phyloP scores from a whole-genome alignment of 2,329 filamentous ascomycete species.

The Penicillium vulpinum region DNA sequence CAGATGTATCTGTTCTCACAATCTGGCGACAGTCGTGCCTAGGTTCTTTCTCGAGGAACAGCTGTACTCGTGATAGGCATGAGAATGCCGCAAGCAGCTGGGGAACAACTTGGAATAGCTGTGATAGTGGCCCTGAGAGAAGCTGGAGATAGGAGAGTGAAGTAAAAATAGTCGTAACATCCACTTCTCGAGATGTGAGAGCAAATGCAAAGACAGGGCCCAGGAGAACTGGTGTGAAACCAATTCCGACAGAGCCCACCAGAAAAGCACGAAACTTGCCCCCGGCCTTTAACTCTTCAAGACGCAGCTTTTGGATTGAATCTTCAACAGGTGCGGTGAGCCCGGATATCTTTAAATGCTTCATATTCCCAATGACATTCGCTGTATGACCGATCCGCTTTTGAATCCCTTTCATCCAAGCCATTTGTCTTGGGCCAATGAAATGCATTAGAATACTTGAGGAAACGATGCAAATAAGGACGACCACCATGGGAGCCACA shows the following conservation, averaged over 20 bases:
- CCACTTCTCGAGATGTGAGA: not conserved
- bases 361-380: not conserved
- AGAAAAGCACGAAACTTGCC: not conserved
- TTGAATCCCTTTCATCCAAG: not conserved
- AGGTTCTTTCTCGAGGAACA: not conserved
- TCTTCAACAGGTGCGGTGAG: not conserved
- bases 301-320: not conserved
- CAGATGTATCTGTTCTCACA: not conserved
- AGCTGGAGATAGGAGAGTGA: not conserved
- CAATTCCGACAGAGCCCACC: not conserved
- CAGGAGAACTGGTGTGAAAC: not conserved
- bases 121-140: not conserved
- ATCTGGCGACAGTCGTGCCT: not conserved
- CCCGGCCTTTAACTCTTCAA: not conserved
- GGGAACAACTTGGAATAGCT: not conserved
- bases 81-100: not conserved
- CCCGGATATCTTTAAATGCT: not conserved
- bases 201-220: not conserved
- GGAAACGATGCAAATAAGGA: not conserved
- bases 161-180: not conserved
- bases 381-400: not conserved
- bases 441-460: not conserved
- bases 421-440: not conserved
- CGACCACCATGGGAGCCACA: not conserved
- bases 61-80: not conserved